Evolutionary conservation across 2,329 filamentous ascomycete genomes (phyloP), one percentile per base, ranked within the genome.

Genomic region (Calonectria hongkongensis): DNA sequence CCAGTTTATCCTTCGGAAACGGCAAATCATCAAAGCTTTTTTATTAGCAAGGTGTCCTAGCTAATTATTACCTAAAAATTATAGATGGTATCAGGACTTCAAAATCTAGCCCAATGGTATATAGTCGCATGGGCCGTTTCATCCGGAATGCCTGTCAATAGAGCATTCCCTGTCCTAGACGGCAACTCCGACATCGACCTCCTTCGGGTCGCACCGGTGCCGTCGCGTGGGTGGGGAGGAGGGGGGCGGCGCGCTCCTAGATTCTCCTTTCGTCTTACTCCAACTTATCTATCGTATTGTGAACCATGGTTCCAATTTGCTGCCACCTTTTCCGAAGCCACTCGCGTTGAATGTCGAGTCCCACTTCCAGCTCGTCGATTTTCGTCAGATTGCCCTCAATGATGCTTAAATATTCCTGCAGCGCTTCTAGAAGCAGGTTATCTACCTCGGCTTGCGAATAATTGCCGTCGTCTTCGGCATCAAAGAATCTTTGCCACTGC

Each of bases 401-500:
- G 28, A 76, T 81, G 4, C 66, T 76, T 39, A 82, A 76, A 66
- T 86, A 86, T 65, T 84, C 84, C 10, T 76, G 76, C 48, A 89
- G 68, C 9, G 88, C 75, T 28, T 77, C 78, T 5, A 81, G 62
- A 15, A 90, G 73, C 36, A 87, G 18, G 16, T 64, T 70, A 43
- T 83, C 77, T 2, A 86, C 87, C 48, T 82, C 80, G 4, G 21
- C 77, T 75, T 89, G 87, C 47, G 87, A 85, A 13, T 86, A 86
- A 33, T 87, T 85, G 1, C 86, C 86, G 6, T 86, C 87, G 39
- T 87, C 88, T 33, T 87, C 86, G 5, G 80, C 79, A 3, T 84
- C 79, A 71, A 83, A 75, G 66, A 81, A 82, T 83, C 88, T 88
- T 78, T 85, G 82, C 51, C 83, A 82, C 3, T 82, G 68, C 1